A percentile compares a stretch with the other conserved stretches of the same genome.
Evolutionary conservation across 345 rosid species (phyloP).

Genomic region (Linum trigynum): DNA sequence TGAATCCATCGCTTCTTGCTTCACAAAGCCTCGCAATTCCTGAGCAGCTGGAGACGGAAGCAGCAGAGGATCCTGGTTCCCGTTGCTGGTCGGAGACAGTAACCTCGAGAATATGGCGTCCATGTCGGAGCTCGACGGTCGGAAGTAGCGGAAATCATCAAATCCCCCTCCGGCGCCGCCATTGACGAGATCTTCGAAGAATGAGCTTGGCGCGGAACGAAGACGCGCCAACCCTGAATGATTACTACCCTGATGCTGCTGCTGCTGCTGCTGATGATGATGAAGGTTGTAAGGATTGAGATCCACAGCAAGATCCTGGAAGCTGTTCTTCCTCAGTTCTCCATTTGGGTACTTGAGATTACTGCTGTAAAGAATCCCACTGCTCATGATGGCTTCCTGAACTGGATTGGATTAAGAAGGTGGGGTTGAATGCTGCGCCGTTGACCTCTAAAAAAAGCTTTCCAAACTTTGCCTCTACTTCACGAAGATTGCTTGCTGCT

Average conservation of each 20-base stretch:
- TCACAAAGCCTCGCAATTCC: conserved; percentile 29
- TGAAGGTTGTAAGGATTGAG: conserved; percentile 2
- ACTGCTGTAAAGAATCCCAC: conserved; percentile 27
- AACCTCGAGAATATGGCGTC: conserved; percentile 29
- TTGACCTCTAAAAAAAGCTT: background rate
- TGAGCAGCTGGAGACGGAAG: conserved; percentile 19
- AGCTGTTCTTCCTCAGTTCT: conserved; percentile 26
- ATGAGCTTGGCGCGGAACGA: conserved; percentile 40
- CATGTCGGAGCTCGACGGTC: conserved; percentile 41
- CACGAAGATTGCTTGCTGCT: background rate
- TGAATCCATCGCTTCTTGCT: conserved; percentile 31
- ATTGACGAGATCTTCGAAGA: conserved; percentile 25
- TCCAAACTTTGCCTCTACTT: background rate
- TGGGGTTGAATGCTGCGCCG: background rate
- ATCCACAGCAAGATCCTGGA: conserved; percentile 21
- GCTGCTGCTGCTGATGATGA: conserved; percentile 20
- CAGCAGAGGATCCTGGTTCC: conserved; percentile 12
- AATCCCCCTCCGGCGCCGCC: conserved; percentile 12
- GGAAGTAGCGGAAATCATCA: conserved; percentile 22
- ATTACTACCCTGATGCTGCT: conserved; percentile 8
- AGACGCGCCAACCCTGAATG: conserved; percentile 26
- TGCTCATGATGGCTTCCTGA: background rate
- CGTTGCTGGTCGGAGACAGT: conserved; percentile 15
- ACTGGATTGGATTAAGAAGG: too few relatives aligned
- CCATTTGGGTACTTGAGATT: conserved; percentile 27